A percentile compares a stretch with the other conserved stretches of the same genome.
These are phyloP conservation scores for Mycena floridula DNA, from an alignment of 768 basidiomycete genomes.

Conservation along the genomic window DNA sequence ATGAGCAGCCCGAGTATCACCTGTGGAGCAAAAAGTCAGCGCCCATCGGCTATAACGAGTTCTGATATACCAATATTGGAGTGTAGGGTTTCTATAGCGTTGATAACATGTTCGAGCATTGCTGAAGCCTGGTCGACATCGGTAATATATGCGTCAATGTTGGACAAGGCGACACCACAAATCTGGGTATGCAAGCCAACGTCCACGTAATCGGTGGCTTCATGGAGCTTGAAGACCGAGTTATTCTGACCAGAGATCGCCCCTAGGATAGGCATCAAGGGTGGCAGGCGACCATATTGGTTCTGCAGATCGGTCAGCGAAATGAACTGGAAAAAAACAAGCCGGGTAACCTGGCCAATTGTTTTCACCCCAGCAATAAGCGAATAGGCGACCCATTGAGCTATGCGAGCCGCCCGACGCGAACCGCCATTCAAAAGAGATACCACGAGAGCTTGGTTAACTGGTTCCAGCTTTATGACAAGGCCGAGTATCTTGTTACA, in stretches of 20 bases:
- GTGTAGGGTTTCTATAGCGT: constrained; percentile 46
- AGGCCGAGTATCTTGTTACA: constrained; percentile 39
- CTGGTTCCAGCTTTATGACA: constrained; percentile 31
- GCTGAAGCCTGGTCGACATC: constrained; percentile 12
- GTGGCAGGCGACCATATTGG: constrained; percentile 37
- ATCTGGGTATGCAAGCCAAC: constrained; percentile 50
- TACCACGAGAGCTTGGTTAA: constrained; percentile 45
- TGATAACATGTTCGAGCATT: constrained; percentile 40
- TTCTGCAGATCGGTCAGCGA: constrained; percentile 27
- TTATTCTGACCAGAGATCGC: constrained; percentile 36
- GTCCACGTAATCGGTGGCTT: constrained; percentile 56
- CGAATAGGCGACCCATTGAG: constrained; percentile 49
- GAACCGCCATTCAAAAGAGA: constrained; percentile 47
- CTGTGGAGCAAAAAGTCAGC: constrained; percentile 26
- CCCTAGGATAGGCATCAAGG: constrained; percentile 44
- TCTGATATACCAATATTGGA: constrained; percentile 51
- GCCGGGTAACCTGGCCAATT: neutral
- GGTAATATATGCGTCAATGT: constrained; percentile 49
- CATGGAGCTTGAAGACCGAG: constrained; percentile 43
- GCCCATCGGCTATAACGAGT: neutral
- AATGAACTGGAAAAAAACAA: neutral
- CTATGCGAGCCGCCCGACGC: constrained; percentile 45
- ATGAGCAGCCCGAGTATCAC: constrained; percentile 68
- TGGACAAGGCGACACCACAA: constrained; percentile 51
- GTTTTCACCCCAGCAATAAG: constrained; percentile 30